Evolutionary conservation across 129 eudicot species (phyloP).

Genomic region (Lactuca saligna): DNA sequence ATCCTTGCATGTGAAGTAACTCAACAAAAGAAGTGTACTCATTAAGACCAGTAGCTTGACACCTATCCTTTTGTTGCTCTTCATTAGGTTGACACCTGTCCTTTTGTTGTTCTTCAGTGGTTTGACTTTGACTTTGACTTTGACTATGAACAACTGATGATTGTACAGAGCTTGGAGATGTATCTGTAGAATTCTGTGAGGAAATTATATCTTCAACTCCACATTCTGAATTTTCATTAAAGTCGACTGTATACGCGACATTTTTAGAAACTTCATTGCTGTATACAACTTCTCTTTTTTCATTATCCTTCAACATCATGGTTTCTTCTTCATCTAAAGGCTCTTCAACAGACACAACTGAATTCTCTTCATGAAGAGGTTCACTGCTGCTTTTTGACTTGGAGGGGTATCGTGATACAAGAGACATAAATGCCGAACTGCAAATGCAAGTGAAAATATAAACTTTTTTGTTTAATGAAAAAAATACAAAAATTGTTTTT

Average conservation of each 20-base stretch:
- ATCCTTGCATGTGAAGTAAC: conserved; percentile 55
- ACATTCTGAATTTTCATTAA: conserved; percentile 40
- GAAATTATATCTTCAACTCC: conserved; percentile 54
- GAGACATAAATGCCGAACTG: conserved; percentile 96
- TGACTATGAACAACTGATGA: conserved; percentile 36
- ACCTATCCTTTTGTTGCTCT: conserved; percentile 17
- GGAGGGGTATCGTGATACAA: conserved; percentile 77
- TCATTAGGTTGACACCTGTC: conserved; percentile 19
- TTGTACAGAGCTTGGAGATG: conserved; percentile 57
- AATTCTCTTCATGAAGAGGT: conserved; percentile 37
- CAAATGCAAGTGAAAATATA: conserved; percentile 31
- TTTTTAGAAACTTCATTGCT: conserved; percentile 39
- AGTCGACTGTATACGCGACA: conserved; percentile 21
- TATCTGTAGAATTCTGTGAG: conserved; percentile 59
- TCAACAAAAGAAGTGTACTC: conserved; percentile 52
- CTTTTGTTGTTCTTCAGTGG: conserved; percentile 32
- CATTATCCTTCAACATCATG: conserved; percentile 31
- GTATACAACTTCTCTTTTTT: conserved; percentile 47
- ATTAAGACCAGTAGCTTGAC: conserved; percentile 13
- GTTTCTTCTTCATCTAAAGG: conserved; percentile 48
- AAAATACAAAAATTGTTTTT: not conserved
- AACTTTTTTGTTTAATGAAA: not conserved
- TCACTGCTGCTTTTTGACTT: conserved; percentile 36
- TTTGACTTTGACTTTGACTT: not conserved
- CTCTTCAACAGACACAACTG: conserved; percentile 36